Base-by-base conservation (phyloP, 1,284 basidiomycete species). In the Pisolithus thermaeus region DNA sequence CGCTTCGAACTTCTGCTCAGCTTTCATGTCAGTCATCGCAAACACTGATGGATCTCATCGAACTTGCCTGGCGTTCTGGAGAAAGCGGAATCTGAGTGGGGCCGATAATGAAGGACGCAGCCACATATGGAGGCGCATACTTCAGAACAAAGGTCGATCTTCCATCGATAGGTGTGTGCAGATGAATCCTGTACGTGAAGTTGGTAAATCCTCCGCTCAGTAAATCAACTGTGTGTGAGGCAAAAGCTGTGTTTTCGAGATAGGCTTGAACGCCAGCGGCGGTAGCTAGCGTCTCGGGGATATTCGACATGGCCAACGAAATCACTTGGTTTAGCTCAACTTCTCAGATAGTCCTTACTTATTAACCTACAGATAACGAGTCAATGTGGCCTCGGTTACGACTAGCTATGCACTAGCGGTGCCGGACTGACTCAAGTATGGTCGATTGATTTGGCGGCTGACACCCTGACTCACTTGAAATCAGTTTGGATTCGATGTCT, bases 151-250 rank as follows among this genome's bases (percentile, higher is more conserved):
- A 59, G 1, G 80, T 80, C 49, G 59, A 52, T 1, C 59, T 60
- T 1, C 71, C 76, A 36, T 70, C 61, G 51, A 76, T 66, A 11
- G 72, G 68, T 25, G 47, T 56, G 11, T 56, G 58, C 35, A 83
- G 70, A 35, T 64, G 62, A 11, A 83, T 60, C 18, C 82, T 74
- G 58, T 72, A 85, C 14, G 72, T 60, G 61, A 74, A 84, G 62
- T 84, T 85, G 27, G 69, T 73, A 12, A 30, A 53, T 4, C 82
- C 83, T 3, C 82, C 83, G 3, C 70, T 63, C 20, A 84, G 69
- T 8, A 50, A 56, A 5, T 62, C 61, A 1, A 71, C 64, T 0
- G 52, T 58, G 11, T 60, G 56, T 25, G 69, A 63, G 7, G 70
- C 68, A 54, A 79, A 80, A 1, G 68, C 65, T 0, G 73, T 71